A percentile compares a stretch with the other conserved stretches of the same genome.
These are phyloP conservation scores for Garcia nutans DNA, from an alignment of 345 rosid genomes.

Conservation along the genomic window DNA sequence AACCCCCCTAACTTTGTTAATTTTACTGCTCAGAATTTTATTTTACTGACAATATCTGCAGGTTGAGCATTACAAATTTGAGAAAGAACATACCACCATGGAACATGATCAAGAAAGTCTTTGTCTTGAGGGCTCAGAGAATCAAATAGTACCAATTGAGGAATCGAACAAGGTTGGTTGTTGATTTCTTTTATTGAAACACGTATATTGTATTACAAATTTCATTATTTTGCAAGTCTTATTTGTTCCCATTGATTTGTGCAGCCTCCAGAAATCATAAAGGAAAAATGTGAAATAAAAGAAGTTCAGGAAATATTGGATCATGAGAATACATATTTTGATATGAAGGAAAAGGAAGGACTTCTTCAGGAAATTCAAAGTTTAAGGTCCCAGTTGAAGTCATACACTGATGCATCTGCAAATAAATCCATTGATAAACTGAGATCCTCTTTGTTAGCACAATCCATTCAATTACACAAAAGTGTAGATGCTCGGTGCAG, in stretches of 20 bases:
- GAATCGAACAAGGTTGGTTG: conserved; percentile 32
- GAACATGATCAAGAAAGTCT: conserved; percentile 7
- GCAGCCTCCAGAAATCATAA: conserved; percentile 24
- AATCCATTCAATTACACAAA: conserved; percentile 61
- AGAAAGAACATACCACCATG: conserved; percentile 22
- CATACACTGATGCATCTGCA: conserved; percentile 39
- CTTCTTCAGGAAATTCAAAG: conserved; percentile 75
- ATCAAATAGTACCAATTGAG: conserved; percentile 33
- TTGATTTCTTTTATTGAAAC: conserved; percentile 6
- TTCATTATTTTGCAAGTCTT: not conserved
- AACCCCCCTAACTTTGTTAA: not conserved
- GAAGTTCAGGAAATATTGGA: conserved; percentile 47
- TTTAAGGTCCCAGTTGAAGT: conserved; percentile 60
- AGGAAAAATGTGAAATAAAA: conserved; percentile 45
- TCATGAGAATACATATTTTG: conserved; percentile 30
- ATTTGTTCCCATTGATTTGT: conserved; percentile 4
- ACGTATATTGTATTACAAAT: not conserved
- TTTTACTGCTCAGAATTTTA: not conserved
- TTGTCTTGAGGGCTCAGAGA: conserved; percentile 10
- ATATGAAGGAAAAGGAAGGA: conserved; percentile 67
- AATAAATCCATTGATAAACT: conserved; percentile 59
- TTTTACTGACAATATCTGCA: conserved; percentile 33
- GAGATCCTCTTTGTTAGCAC: conserved; percentile 69
- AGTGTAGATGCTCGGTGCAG: conserved; percentile 40
- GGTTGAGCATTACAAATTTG: conserved; percentile 55